Evolutionary conservation across 768 basidiomycete genomes (phyloP).

Genomic region (Cyathus striatus): DNA sequence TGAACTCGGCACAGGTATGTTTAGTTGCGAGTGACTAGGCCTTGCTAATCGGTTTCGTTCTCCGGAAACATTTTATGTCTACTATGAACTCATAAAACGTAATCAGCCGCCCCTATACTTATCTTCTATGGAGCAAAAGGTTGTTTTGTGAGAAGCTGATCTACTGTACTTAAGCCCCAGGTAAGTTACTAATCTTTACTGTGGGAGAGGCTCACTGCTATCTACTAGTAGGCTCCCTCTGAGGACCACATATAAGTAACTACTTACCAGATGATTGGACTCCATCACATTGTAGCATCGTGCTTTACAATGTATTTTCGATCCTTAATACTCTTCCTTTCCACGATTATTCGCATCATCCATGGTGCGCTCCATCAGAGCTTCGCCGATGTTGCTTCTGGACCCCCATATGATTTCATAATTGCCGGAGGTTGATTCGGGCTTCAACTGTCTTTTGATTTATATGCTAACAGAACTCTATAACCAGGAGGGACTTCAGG

Average conservation of each 20-base stretch:
- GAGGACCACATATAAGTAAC: neutral
- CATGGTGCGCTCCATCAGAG: neutral
- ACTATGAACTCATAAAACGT: too few species aligned
- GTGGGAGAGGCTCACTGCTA: too few species aligned
- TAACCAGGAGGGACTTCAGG: slow-evolving; percentile 20
- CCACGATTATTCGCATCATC: neutral
- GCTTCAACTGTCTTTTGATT: neutral
- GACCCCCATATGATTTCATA: neutral
- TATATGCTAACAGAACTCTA: neutral
- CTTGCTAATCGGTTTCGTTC: too few species aligned
- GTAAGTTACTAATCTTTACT: too few species aligned
- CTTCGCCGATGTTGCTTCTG: neutral
- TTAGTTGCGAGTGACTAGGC: too few species aligned
- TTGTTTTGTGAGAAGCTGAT: too few species aligned
- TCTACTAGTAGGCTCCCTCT: neutral
- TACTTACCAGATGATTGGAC: neutral
- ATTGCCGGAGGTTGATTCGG: neutral
- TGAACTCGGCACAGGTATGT: too few species aligned
- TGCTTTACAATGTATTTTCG: neutral
- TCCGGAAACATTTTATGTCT: too few species aligned
- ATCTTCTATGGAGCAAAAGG: too few species aligned
- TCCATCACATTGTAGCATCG: neutral
- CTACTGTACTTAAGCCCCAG: too few species aligned
- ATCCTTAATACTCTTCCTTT: neutral
- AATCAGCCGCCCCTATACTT: too few species aligned